Base-by-base conservation (phyloP, 2,329 filamentous ascomycete species). In the Tolypocladium cylindrosporum region DNA sequence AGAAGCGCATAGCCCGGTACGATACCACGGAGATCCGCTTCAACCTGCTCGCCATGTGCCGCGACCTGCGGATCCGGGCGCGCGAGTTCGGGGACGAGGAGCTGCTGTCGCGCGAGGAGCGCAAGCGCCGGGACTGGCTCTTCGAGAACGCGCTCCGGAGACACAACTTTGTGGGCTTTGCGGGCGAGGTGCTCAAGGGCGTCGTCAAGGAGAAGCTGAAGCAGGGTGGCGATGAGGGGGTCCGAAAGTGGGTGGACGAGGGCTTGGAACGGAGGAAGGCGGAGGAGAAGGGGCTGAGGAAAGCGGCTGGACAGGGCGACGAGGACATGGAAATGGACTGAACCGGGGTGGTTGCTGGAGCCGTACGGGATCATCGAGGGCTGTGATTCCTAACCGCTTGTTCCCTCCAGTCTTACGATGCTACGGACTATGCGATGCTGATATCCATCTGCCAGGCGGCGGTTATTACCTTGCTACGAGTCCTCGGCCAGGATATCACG, bases 141-240 rank as follows among this genome's bases (percentile, higher is more conserved):
- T 97, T 94, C 80, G 94, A 99, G 80, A 99, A 99, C 74, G 89
- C 91, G 13, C 78, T 99, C 67, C 78, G 94, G 60, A 79, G 89
- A 66, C 93, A 96, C 73, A 99, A 99, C 74, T 99, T 99, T 76
- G 90, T 99, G 0, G 93, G 91, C 0, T 97, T 99, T 67, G 89
- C 93, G 3, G 91, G 90, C 14, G 91, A 97, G 77, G 79, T 97
- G 60, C 76, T 96, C 65, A 95, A 94, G 78, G 89, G 86, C 1
- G 93, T 97, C 4, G 88, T 91, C n/a, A 79, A 75, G 62, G 72
- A 76, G 61, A 96, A 95, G 78, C 70, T 95, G 45, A 77, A 79
- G 60, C 80, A 87, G 62, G 87, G 85, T 0, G 77, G 83, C 0
- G 77, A 82, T 3, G 81, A 77, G 14, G 85, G 79, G 14, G 94